phyloP scores from a whole-genome alignment of 208 protist genomes.

The Crithidia thermophila region DNA sequence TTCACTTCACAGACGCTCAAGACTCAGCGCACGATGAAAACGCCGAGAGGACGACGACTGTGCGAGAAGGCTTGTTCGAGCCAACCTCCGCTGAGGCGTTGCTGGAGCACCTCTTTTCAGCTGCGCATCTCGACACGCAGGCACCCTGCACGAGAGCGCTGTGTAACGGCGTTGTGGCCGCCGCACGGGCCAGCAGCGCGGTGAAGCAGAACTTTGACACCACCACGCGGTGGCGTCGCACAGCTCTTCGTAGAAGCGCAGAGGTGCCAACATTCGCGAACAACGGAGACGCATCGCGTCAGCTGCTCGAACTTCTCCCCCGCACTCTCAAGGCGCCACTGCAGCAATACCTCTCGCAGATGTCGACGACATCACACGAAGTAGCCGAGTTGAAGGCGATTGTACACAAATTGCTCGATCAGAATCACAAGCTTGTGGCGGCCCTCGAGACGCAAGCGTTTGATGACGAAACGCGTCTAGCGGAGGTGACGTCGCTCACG shows the following conservation, averaged over 20 bases:
- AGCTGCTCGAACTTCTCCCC: conserved; percentile 1
- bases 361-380: not conserved
- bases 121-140: conserved; percentile 10
- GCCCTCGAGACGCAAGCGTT: conserved; percentile 15
- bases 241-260: too few species aligned
- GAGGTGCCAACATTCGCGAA: not conserved
- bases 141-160: not conserved
- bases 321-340: conserved; percentile 4
- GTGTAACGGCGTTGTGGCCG: not conserved
- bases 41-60: too few species aligned
- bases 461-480: conserved; percentile 1
- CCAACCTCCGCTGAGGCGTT: too few species aligned
- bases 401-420: conserved; percentile 13
- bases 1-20: too few species aligned
- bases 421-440: conserved; percentile 15
- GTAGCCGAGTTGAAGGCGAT: not conserved
- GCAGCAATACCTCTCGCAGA: not conserved
- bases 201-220: too few species aligned
- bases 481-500: conserved; percentile 13
- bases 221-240: too few species aligned
- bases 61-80: too few species aligned
- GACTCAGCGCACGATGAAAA: too few species aligned
- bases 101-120: conserved; percentile 6
- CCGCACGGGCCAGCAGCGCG: too few species aligned
- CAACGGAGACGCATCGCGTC: not conserved